Base-by-base conservation (phyloP, 495 filamentous ascomycete species). In the Penicillium turbatum region DNA sequence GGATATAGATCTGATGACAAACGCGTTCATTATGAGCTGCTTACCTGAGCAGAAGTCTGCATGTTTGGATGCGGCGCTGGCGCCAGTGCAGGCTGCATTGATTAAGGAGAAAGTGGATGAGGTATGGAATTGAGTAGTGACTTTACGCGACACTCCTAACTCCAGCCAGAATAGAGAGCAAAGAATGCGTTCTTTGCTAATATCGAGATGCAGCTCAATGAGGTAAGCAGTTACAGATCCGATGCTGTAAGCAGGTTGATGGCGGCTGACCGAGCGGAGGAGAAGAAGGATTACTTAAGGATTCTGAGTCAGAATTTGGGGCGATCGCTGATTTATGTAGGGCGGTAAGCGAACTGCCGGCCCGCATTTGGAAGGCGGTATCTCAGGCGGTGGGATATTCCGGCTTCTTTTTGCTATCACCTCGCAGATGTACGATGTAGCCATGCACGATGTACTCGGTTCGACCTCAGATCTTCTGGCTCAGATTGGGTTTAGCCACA, bases 21-120 rank as follows among this genome's bases (percentile, higher is more conserved):
- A 72, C 67, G 59, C 60, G 59, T 68, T 57, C 54, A 53, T 54
- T 57, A 64, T 59, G 53, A 53, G 60, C 50, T 67, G 72, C 79
- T 76, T 80, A 82, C 79, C 72, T 79, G 78, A 73, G 72, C 73
- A 68, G 73, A 65, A 59, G 71, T 68, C 67, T 80, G 79, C 76
- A 79, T 79, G 63, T 67, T 74, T 65, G 76, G 77, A 71, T 80
- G 79, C 64, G 78, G 79, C 61, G 78, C 78, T 72, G 78, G 78
- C 47, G 78, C 78, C 65, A 82, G 66, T 64, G 74, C 71, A 55
- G 78, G 77, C 67, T 82, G 79, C 79, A 82, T 82, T 42, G 65
- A 72, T 55, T 21, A 37, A 31, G 46, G 15, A 11, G 21, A 16
- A 49, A 49, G 13, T 19, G 21, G 30, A 19, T 44, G 27, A 10